Evolutionary conservation across 176 grass and related monocot species (phyloP).

Genomic region (Juncus inflexus): DNA sequence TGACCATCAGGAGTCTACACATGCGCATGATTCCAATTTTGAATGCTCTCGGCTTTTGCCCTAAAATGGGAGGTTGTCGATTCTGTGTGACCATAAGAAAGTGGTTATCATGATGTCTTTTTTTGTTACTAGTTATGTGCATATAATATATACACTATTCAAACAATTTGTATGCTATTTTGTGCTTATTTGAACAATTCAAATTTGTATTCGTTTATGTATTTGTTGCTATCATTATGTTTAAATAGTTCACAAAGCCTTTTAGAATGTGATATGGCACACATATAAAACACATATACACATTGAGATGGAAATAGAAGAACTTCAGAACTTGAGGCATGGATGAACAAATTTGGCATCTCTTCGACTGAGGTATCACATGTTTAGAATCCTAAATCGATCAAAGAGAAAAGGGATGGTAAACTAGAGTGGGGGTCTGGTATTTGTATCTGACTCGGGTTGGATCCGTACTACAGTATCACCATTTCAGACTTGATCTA

Average conservation of each 20-base stretch:
- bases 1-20: not conserved
- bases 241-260: too few species aligned
- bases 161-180: too few species aligned
- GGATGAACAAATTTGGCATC: conserved; percentile 13
- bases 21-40: conserved; percentile 8
- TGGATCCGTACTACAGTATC: conserved; percentile 3
- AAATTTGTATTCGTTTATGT: too few species aligned
- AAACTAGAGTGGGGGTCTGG: conserved; percentile 17
- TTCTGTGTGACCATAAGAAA: not conserved
- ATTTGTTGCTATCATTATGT: too few species aligned
- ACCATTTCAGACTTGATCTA: conserved; percentile 17
- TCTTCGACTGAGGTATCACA: conserved; percentile 13
- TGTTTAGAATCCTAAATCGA: not conserved
- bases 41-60: conserved; percentile 19
- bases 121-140: too few species aligned
- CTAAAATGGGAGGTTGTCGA: conserved; percentile 11
- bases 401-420: not conserved
- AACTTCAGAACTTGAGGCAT: not conserved
- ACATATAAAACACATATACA: not conserved
- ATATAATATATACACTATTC: too few species aligned
- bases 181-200: too few species aligned
- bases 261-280: not conserved
- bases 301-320: not conserved
- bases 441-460: conserved; percentile 19
- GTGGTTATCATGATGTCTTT: not conserved